These are phyloP conservation scores for Asterionellopsis glacialis DNA, from an alignment of 108 stramenopile species.

Conservation along the genomic window DNA sequence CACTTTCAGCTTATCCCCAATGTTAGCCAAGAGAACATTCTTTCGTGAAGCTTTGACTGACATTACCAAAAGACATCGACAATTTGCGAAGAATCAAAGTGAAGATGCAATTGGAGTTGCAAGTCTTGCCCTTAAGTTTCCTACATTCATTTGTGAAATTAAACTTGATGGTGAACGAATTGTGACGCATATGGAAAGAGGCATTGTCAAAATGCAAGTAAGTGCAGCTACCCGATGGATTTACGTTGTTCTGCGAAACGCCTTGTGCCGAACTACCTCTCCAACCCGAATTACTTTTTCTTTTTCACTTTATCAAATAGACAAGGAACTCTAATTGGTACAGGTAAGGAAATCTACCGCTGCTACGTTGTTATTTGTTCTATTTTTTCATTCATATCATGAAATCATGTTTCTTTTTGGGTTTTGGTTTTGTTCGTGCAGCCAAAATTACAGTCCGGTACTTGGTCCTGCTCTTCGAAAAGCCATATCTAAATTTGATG, in stretches of 20 bases:
- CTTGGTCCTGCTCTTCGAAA: slow-evolving; percentile 68
- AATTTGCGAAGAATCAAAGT: slow-evolving; percentile 23
- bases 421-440: slow-evolving; percentile 17
- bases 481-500: slow-evolving; percentile 48
- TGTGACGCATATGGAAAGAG: slow-evolving; percentile 57
- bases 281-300: neutral
- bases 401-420: neutral
- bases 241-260: too few species aligned
- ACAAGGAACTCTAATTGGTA: slow-evolving; percentile 35
- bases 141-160: slow-evolving; percentile 70
- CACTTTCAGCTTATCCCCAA: slow-evolving; percentile 49
- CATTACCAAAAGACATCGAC: slow-evolving; percentile 36
- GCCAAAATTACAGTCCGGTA: slow-evolving; percentile 66
- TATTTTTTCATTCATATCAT: neutral
- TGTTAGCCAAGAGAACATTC: slow-evolving; percentile 59
- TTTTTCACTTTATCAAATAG: slow-evolving; percentile 1
- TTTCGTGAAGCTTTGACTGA: slow-evolving; percentile 50
- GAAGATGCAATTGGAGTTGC: slow-evolving; percentile 20
- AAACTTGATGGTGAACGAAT: slow-evolving; percentile 86
- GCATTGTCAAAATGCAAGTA: slow-evolving; percentile 53
- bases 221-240: neutral
- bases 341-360: slow-evolving; percentile 14
- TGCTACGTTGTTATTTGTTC: neutral
- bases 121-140: slow-evolving; percentile 58
- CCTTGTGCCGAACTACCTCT: too few species aligned